Evolutionary conservation across 176 grass and related monocot genomes (phyloP).

Genomic region (Zoysia japonica): DNA sequence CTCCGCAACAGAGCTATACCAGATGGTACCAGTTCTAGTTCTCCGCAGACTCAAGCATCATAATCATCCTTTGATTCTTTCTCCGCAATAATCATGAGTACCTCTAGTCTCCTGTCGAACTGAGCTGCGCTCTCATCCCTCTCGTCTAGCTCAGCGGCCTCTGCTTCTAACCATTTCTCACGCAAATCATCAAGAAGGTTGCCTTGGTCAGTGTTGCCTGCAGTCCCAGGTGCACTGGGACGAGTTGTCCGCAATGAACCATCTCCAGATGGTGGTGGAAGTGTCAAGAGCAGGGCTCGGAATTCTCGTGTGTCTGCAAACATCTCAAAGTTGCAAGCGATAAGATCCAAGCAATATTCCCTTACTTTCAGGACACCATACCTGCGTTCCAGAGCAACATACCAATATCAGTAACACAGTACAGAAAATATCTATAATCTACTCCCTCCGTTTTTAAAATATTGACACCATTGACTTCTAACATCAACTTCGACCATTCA

Average conservation of each 20-base stretch:
- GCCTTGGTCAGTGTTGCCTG: slow-evolving; percentile 55
- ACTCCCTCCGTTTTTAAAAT: too few species aligned
- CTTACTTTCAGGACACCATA: slow-evolving; percentile 85
- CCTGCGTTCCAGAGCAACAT: slow-evolving; percentile 41
- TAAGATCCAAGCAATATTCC: slow-evolving; percentile 86
- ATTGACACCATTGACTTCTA: too few species aligned
- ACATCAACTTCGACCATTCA: too few species aligned
- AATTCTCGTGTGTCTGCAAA: slow-evolving; percentile 72
- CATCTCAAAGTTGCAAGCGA: slow-evolving; percentile 87
- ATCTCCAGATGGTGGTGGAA: slow-evolving; percentile 71
- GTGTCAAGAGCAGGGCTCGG: slow-evolving; percentile 75
- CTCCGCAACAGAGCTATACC: neutral
- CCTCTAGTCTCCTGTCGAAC: slow-evolving; percentile 71
- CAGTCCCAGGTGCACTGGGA: slow-evolving; percentile 68
- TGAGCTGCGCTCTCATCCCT: slow-evolving; percentile 89
- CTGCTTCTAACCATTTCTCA: slow-evolving; percentile 87
- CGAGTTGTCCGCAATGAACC: slow-evolving; percentile 62
- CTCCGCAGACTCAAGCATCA: slow-evolving; percentile 13
- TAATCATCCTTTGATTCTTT: slow-evolving; percentile 46
- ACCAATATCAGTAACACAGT: neutral
- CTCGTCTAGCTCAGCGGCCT: slow-evolving; percentile 68
- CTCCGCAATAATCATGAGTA: slow-evolving; percentile 78
- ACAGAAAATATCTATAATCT: neutral
- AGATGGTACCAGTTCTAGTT: neutral
- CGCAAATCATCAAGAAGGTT: slow-evolving; percentile 93